Base-by-base conservation (phyloP, 352 stramenopile species). In the Globisporangium lucens region DNA sequence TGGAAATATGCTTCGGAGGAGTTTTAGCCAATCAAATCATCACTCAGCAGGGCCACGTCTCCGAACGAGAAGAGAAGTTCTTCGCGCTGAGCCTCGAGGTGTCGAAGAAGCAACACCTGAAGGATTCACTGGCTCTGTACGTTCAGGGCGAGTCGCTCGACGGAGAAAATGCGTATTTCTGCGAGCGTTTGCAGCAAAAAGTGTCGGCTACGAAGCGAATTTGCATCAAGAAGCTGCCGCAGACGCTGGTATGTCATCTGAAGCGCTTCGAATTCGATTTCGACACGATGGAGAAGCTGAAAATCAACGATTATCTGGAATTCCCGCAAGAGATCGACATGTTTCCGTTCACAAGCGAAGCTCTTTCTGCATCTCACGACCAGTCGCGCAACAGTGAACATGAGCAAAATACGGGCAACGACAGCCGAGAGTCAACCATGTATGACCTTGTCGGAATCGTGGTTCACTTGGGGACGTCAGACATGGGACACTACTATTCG, bases 401-500 rank as follows among this genome's bases (percentile, higher is more conserved):
- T 35, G 58, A 63, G 6, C 27, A 9, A n/a, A 3, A 63, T 30
- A 22, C 33, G 27, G 62, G 46, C 29, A 52, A 20, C 30, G 9
- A 24, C 17, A 20, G 69, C 3, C 36, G 46, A 12, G 27, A 36
- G 13, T 56, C 61, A 47, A 64, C 55, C 5, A 76, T 94, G 77
- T 98, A 98, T 67, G 82, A 97, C 24, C 83, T 98, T 7, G 82
- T 90, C 6, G 94, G 94, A 9, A 81, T 98, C 17, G 90, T 98
- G 20, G 91, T 98, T 4, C 95, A 98, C 71, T 97, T 85, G 0
- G 94, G 95, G 1, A 98, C 90, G 22, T 83, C 89, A 0, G 90
- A 98, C 61, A 96, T 85, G 57, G 95, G 95, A 0, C 95, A 98
- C 79, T 98, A 98, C 70, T 98, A 98, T 71, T 97, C 86, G 24